Evolutionary conservation across 805 yeast species (phyloP).

Genomic region (Wickerhamomyces bisporus): DNA sequence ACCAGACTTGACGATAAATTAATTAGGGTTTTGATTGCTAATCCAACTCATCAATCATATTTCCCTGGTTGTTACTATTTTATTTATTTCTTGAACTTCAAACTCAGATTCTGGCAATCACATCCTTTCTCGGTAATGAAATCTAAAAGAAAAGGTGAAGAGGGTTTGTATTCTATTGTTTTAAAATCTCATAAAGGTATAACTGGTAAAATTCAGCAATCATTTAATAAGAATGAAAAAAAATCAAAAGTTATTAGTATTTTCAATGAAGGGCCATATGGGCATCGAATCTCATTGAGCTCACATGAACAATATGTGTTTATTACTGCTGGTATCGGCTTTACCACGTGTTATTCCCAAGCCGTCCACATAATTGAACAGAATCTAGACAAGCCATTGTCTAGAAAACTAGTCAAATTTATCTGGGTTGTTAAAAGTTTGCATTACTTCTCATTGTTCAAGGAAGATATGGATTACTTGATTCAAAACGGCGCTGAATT

Average conservation of each 20-base stretch:
- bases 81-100: slow-evolving; percentile 48
- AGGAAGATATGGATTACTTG: slow-evolving; percentile 37
- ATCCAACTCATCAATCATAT: slow-evolving; percentile 36
- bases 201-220: slow-evolving; percentile 38
- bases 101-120: slow-evolving; percentile 44
- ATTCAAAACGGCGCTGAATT: slow-evolving; percentile 20
- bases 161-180: slow-evolving; percentile 31
- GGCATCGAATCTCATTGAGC: slow-evolving; percentile 36
- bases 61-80: slow-evolving; percentile 52
- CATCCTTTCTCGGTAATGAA: slow-evolving; percentile 66
- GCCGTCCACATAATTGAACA: slow-evolving; percentile 25
- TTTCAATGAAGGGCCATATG: slow-evolving; percentile 61
- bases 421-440: slow-evolving; percentile 61
- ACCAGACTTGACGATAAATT: slow-evolving; percentile 24
- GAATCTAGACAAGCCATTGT: slow-evolving; percentile 9
- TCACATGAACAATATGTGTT: slow-evolving; percentile 33
- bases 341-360: slow-evolving; percentile 45
- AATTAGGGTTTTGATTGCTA: slow-evolving; percentile 35
- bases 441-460: slow-evolving; percentile 43
- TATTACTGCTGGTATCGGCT: slow-evolving; percentile 49
- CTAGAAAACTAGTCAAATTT: slow-evolving; percentile 34
- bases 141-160: slow-evolving; percentile 29
- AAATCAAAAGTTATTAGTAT: slow-evolving; percentile 31
- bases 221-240: slow-evolving; percentile 27
- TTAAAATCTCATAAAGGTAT: slow-evolving; percentile 53